Evolutionary conservation across 495 filamentous ascomycete genomes (phyloP).

Genomic region (Darksidea phi): DNA sequence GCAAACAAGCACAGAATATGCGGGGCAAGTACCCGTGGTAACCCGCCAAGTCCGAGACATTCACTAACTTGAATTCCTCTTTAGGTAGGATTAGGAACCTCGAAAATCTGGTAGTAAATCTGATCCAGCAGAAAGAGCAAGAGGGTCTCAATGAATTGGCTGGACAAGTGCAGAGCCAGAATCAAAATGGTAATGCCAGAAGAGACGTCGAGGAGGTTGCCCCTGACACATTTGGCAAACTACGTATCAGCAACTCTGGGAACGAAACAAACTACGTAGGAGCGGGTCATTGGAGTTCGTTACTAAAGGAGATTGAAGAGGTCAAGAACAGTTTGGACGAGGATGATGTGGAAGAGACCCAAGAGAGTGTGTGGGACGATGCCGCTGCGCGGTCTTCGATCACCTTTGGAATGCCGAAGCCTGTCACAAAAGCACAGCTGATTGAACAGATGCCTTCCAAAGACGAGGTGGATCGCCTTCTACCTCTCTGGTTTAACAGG

Average conservation of each 20-base stretch:
- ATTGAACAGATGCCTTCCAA: conserved; percentile 40
- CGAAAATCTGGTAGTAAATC: conserved; percentile 34
- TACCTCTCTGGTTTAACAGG: conserved; percentile 44
- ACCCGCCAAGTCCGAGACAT: no score
- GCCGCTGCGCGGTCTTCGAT: conserved; percentile 23
- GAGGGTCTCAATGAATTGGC: not conserved
- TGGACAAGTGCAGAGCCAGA: not conserved
- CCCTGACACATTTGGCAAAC: conserved; percentile 77
- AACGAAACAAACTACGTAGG: conserved; percentile 79
- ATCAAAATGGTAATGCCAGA: conserved; percentile 41
- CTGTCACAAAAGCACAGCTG: conserved; percentile 33
- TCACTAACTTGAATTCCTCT: no score
- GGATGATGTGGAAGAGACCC: conserved; percentile 11
- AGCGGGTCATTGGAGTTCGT: conserved; percentile 84
- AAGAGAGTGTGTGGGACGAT: conserved; percentile 25
- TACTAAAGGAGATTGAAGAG: conserved; percentile 70
- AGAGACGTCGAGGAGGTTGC: conserved; percentile 74
- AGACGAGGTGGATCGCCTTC: conserved; percentile 39
- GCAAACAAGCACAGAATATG: conserved; percentile 44
- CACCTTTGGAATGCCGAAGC: conserved; percentile 33
- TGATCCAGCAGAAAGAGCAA: conserved; percentile 32
- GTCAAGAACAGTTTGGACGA: conserved; percentile 34
- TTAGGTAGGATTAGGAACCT: conserved; percentile 41
- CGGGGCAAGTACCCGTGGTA: conserved; percentile 8
- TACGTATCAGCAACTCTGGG: conserved; percentile 70